phyloP scores from a whole-genome alignment of 225 moss, liverwort and hornwort genomes.

The Takakia lepidozioides region DNA sequence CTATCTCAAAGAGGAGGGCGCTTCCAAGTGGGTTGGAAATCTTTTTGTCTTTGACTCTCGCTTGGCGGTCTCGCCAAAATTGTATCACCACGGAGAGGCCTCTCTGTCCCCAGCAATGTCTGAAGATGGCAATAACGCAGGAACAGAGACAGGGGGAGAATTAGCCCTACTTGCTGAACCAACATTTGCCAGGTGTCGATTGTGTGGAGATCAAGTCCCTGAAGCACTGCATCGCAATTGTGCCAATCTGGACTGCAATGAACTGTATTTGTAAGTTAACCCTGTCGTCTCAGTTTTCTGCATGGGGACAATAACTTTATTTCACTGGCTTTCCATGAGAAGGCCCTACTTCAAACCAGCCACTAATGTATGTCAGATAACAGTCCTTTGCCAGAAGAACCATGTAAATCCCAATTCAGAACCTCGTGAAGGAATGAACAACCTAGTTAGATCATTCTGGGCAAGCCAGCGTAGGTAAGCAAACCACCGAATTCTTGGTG shows the following conservation, averaged over 20 bases:
- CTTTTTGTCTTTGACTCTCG: conserved; percentile 94
- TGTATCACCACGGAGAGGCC: conserved; percentile 21
- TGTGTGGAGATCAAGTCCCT: conserved; percentile 59
- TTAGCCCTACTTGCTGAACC: conserved; percentile 13
- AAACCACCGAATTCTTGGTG: too few relatives aligned
- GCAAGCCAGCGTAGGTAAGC: too few relatives aligned
- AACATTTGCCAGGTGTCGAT: conserved; percentile 44
- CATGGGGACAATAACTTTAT: too few relatives aligned
- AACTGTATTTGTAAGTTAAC: conserved; percentile 72
- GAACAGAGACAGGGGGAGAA: too few relatives aligned
- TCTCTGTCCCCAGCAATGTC: conserved; percentile 6
- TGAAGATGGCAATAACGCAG: conserved; percentile 6
- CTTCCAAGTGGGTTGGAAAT: conserved; percentile 72
- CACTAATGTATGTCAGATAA: conserved; percentile 9
- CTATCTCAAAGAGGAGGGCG: conserved; percentile 92
- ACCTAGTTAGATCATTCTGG: too few relatives aligned
- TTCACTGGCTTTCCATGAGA: conserved; percentile 59
- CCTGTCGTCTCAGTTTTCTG: too few relatives aligned
- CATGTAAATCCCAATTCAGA: too few relatives aligned
- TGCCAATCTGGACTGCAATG: conserved; percentile 96
- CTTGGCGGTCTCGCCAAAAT: conserved; percentile 62
- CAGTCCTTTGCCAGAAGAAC: conserved; percentile 11
- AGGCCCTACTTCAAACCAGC: conserved; percentile 4
- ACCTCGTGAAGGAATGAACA: too few relatives aligned
- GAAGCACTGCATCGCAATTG: conserved; percentile 92